Evolutionary conservation across 2,329 filamentous ascomycete species (phyloP), one percentile per base, ranked within the genome.

Genomic region (Coniochaeta prunicola): DNA sequence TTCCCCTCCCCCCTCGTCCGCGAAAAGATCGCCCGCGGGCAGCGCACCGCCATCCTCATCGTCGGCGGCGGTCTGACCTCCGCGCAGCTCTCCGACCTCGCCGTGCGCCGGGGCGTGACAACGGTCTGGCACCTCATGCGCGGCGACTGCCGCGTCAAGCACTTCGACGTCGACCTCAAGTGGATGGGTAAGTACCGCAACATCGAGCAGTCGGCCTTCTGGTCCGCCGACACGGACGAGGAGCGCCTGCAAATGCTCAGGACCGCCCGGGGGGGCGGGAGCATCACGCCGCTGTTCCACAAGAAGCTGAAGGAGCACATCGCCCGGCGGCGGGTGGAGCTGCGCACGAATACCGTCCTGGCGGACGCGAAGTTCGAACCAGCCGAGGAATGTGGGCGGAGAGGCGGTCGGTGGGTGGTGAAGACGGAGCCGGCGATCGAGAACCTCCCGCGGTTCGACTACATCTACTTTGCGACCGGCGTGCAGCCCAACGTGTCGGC

Each of bases 111-210:
- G 26, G 87, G 88, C 0, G 85, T 90, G 0, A 79, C 76, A 0
- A 88, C 85, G 62, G 85, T 92, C 0, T 89, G 81, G 77, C 82
- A 89, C 57, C 67, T 93, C 28, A 86, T 92, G 81, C 80, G 90
- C 0, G 77, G 81, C 0, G 72, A 76, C 0, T 65, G 80, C 17
- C 75, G 76, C 64, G 80, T 91, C 56, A 93, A 93, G 71, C 86
- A 88, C 60, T 93, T 93, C 63, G 90, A 93, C 65, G 80, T 93
- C 26, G 83, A 86, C 59, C 77, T 93, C 1, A 80, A 83, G 54
- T 94, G 90, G 90, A 88, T 93, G 71, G 88, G 87, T 10, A 93
- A 93, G 69, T 93, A 89, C 70, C 85, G 87, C 59, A 93, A 93
- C 68, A 82, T 85, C 58, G 85, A 90, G 64, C 89, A 92, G 68